Percentiles rank a stretch among this genome's conserved stretches.
Evolutionary conservation across 2,329 filamentous ascomycete species (phyloP).

Genomic region (Pseudogymnoascus sp.): DNA sequence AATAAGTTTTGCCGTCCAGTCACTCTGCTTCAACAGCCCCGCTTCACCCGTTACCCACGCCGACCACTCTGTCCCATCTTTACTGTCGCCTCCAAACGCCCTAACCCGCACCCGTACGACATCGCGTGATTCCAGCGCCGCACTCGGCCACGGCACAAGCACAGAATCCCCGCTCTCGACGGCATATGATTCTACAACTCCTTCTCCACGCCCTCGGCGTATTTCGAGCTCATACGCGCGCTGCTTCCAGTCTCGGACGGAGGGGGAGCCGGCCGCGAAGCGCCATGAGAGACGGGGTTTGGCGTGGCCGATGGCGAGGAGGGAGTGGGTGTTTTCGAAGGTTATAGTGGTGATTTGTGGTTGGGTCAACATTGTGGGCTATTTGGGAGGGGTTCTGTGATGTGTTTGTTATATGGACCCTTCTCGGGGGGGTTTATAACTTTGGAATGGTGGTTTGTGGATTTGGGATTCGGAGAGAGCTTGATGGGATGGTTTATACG

Average conservation of each 20-base stretch:
- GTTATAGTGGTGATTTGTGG: background rate
- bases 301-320: background rate
- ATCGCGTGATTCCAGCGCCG: conserved; percentile 19
- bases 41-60: background rate
- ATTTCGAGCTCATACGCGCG: background rate
- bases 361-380: background rate
- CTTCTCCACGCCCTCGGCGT: background rate
- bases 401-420: background rate
- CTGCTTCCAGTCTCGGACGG: background rate
- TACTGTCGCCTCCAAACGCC: background rate
- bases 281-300: background rate
- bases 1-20: conserved; percentile 10
- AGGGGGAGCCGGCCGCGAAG: background rate
- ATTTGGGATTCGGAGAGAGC: background rate
- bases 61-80: background rate
- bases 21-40: background rate
- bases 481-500: background rate
- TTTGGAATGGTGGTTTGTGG: background rate
- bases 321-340: background rate
- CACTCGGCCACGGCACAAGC: conserved; percentile 35
- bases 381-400: background rate
- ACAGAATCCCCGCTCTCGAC: conserved; percentile 24
- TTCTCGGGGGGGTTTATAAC: background rate
- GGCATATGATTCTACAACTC: background rate
- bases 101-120: background rate